Evolutionary conservation across 148 eudicot species (phyloP).

Genomic region (Camellia japonica): DNA sequence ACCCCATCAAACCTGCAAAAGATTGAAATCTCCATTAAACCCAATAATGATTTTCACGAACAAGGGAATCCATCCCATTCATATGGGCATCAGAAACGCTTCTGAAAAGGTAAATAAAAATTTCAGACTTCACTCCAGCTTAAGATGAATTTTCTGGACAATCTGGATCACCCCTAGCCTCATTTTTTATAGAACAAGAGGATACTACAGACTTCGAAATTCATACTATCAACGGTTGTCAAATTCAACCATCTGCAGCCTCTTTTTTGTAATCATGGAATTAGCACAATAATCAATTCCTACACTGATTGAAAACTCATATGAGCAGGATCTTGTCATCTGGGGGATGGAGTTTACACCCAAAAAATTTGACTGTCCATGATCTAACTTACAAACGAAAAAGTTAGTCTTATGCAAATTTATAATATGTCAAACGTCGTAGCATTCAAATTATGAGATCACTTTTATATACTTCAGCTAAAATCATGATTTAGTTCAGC

Average conservation of each 20-base stretch:
- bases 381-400: background rate
- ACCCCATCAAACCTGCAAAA: constrained; percentile 78
- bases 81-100: background rate
- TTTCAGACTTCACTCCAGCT: background rate
- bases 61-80: background rate
- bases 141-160: background rate
- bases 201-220: background rate
- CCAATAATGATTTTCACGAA: constrained; percentile 5
- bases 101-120: background rate
- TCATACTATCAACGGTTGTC: constrained; percentile 10
- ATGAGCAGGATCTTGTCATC: background rate
- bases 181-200: background rate
- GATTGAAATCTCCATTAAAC: constrained; percentile 21
- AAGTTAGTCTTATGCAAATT: background rate
- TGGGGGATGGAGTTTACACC: background rate
- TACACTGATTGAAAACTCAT: background rate
- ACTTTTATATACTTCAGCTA: background rate
- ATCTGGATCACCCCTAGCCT: background rate
- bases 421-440: background rate
- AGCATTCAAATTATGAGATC: background rate
- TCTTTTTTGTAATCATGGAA: background rate
- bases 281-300: background rate
- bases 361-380: background rate
- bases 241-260: background rate
- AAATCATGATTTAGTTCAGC: too few species aligned